These are phyloP conservation scores for Mycena leptocephala DNA, from an alignment of 768 basidiomycete species.

Conservation along the genomic window DNA sequence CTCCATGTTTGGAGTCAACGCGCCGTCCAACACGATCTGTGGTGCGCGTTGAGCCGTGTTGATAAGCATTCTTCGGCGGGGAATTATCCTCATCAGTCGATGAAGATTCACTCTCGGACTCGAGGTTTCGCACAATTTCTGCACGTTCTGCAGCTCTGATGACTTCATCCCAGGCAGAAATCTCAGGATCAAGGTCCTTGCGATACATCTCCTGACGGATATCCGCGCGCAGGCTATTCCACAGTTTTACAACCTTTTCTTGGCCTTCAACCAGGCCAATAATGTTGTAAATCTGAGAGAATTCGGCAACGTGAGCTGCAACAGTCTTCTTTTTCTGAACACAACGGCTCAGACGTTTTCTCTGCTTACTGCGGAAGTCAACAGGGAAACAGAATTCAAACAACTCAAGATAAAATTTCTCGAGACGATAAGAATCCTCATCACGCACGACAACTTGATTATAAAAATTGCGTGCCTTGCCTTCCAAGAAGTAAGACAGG, in stretches of 20 bases:
- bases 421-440: constrained; percentile 43
- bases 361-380: constrained; percentile 36
- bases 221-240: neutral
- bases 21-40: constrained; percentile 5
- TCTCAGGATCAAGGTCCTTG: constrained; percentile 35
- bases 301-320: constrained; percentile 42
- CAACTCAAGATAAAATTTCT: constrained; percentile 48
- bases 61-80: neutral
- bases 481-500: constrained; percentile 48
- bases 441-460: constrained; percentile 45
- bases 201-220: neutral
- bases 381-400: constrained; percentile 58
- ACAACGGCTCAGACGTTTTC: neutral
- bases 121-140: constrained; percentile 46
- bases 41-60: neutral
- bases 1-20: neutral
- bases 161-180: constrained; percentile 38
- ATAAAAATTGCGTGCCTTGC: constrained; percentile 51
- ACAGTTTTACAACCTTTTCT: no score
- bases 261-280: constrained; percentile 38
- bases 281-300: constrained; percentile 41
- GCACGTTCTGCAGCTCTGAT: constrained; percentile 44
- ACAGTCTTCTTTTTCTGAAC: constrained; percentile 32
- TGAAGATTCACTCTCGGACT: neutral
- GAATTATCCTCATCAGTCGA: neutral